Evolutionary conservation across 2,329 filamentous ascomycete species (phyloP).

Genomic region (Botrytis hyacinthi): DNA sequence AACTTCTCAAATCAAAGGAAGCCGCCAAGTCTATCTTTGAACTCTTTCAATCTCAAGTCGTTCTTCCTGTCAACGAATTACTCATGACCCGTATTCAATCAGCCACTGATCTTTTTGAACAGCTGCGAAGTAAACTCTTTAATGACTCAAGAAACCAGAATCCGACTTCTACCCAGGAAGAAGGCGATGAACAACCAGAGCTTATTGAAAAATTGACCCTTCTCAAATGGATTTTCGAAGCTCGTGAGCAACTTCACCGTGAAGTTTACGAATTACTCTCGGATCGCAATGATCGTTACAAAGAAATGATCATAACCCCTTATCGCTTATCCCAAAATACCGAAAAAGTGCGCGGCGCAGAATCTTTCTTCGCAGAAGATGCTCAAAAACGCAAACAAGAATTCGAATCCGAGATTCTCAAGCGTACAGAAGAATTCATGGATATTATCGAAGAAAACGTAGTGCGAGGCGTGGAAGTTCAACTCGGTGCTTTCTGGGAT

Average conservation of each 20-base stretch:
- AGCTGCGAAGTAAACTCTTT: conserved; percentile 69
- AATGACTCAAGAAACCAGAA: conserved; percentile 61
- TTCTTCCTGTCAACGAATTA: conserved; percentile 79
- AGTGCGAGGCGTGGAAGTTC: conserved; percentile 81
- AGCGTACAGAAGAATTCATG: conserved; percentile 73
- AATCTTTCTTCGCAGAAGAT: conserved; percentile 80
- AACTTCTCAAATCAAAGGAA: conserved; percentile 69
- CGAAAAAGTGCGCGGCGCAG: conserved; percentile 76
- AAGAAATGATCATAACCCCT: conserved; percentile 76
- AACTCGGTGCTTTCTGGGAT: conserved; percentile 96
- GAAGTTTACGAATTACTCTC: conserved; percentile 81
- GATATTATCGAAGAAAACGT: conserved; percentile 81
- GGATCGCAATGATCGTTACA: conserved; percentile 83
- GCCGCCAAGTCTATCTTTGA: conserved; percentile 79
- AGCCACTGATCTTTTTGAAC: conserved; percentile 74
- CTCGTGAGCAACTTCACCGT: conserved; percentile 81
- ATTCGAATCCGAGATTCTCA: conserved; percentile 69
- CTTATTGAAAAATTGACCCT: conserved; percentile 90
- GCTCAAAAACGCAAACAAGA: conserved; percentile 66
- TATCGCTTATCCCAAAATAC: conserved; percentile 73
- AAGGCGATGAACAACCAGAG: conserved; percentile 93
- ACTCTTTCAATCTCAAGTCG: conserved; percentile 75
- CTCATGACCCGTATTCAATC: conserved; percentile 72
- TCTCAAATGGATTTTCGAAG: conserved; percentile 95
- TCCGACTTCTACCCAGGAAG: conserved; percentile 85